Evolutionary conservation across 768 basidiomycete species (phyloP), one percentile per base, ranked within the genome.

Genomic region (Pleurotus eryngii): DNA sequence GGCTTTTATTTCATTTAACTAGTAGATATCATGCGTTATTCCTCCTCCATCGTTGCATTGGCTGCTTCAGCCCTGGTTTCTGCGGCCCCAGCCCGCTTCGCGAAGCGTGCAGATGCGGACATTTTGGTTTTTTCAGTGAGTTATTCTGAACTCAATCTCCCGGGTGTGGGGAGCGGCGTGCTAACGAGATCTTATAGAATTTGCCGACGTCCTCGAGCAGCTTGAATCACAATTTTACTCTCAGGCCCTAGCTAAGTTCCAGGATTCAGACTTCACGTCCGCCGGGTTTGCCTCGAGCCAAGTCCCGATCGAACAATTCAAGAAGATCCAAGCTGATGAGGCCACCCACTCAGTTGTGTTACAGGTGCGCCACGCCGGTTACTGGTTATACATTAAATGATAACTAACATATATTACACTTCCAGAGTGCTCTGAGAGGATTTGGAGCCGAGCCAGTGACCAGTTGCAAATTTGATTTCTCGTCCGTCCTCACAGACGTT

Each of bases 201-300:
- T 92, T 61, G 88, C 89, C 46, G 75, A 84, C 67, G 84, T 89
- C 49, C 76, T 92, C 45, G 90, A 92, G 68, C 81, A 86, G 60
- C 74, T 92, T 14, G 90, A 92, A 69, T 78, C 78, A 11, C 63
- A 73, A 24, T 92, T 92, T 66, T 93, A 93, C 68, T 58, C 71
- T 2, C 79, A 89, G 64, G 89, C 82, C 14, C 72, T 91, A 20
- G 53, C 69, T 11, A 86, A 85, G 64, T 92, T 92, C 76, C 70
- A 81, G 61, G 72, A 75, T 30, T 66, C 78, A 3, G 87, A 88
- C 68, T 92, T 92, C 69, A 69, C 68, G 6, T 59, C 70, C 9
- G 90, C 89, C 58, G 89, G 90, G 22, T 91, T 86, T 71, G 59
- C 76, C 5, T 78, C 79, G 8, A 73, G 77, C 12, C 68, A 80